Base-by-base conservation (phyloP, 108 stramenopile species). In the Aurantiochytrium sp. region DNA sequence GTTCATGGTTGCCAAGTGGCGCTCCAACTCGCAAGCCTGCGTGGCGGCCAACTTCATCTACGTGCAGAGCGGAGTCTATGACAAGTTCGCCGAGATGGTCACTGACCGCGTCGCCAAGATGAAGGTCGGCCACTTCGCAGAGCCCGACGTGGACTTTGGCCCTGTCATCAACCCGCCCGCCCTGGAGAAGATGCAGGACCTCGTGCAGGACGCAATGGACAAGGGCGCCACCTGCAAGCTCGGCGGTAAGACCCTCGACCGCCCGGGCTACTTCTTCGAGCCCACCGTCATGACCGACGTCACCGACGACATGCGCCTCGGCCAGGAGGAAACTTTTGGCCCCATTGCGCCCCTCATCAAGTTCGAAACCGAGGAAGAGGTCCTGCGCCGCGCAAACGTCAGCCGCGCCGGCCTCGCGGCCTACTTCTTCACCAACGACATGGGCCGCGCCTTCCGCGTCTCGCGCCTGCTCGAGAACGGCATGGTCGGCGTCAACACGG, bases 11-110 rank as follows among this genome's bases (percentile, higher is more conserved):
- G 88, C 93, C 86, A 97, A 97, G 88, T 98, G 95, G 90, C 92
- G 97, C 12, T 96, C 97, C 93, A 94, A 95, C 4, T 97, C 97
- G 3, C 98, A 98, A 91, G 96, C 97, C 2, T 98, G 98, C 90
- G 96, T 97, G 21, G 95, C 95, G 88, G 92, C 97, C 59, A 96
- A 97, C 92, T 93, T 97, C 19, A 95, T 98, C 85, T 65, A 97
- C 53, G 90, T 98, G 6, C 96, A 97, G 55, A 85, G 86, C 30
- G 91, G 92, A 19, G 88, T 96, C 53, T 90, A 95, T 42, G 95
- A 95, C 21, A 93, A 95, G 85, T 97, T 96, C 87, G 81, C 93
- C 2, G 87, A 90, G 15, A 89, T 68, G 55, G 87, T 97, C 8
- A 55, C 87, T 2, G 89, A 88, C 17, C 86, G 54, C 39, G 92